Percentiles rank a stretch among this genome's conserved stretches.
phyloP scores from a whole-genome alignment of 805 yeast species.

The Kluyveromyces starmeri region DNA sequence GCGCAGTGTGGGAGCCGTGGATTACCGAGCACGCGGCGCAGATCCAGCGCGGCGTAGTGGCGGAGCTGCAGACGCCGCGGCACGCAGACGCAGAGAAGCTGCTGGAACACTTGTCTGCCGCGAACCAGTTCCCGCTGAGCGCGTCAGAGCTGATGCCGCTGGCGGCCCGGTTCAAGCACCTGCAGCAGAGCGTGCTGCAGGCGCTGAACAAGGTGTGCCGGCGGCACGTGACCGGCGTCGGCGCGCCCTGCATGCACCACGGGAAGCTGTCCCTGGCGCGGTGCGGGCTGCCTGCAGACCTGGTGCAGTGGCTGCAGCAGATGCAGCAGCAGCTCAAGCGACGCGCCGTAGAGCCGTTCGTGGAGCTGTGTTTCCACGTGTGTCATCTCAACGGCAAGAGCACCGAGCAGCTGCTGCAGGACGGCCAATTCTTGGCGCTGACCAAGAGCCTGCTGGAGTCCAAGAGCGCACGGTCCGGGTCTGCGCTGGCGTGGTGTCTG shows the following conservation, averaged over 20 bases:
- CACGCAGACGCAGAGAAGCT: conserved; percentile 2
- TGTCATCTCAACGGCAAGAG: conserved; percentile 14
- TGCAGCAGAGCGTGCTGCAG: background rate
- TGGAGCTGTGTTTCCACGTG: conserved; percentile 20
- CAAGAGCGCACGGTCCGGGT: conserved; percentile 4
- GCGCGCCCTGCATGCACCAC: background rate
- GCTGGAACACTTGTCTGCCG: background rate
- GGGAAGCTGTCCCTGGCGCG: conserved; percentile 4
- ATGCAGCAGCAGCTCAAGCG: conserved; percentile 12
- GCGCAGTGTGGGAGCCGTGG: conserved; percentile 21
- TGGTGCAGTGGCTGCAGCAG: conserved; percentile 16
- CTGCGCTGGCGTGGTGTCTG: conserved; percentile 6
- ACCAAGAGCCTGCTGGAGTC: conserved; percentile 4
- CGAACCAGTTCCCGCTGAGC: background rate
- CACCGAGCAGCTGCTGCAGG: conserved; percentile 11
- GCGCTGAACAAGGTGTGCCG: background rate
- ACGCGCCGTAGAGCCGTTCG: conserved; percentile 24
- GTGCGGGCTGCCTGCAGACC: conserved; percentile 10
- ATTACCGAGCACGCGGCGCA: conserved; percentile 14
- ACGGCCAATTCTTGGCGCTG: conserved; percentile 7
- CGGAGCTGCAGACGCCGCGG: background rate
- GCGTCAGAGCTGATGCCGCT: conserved; percentile 1
- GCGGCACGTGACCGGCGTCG: background rate
- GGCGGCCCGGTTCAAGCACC: background rate
- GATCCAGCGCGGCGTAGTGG: background rate